Evolutionary conservation across 176 grass and related monocot species (phyloP).

Genomic region (Ananas comosus): DNA sequence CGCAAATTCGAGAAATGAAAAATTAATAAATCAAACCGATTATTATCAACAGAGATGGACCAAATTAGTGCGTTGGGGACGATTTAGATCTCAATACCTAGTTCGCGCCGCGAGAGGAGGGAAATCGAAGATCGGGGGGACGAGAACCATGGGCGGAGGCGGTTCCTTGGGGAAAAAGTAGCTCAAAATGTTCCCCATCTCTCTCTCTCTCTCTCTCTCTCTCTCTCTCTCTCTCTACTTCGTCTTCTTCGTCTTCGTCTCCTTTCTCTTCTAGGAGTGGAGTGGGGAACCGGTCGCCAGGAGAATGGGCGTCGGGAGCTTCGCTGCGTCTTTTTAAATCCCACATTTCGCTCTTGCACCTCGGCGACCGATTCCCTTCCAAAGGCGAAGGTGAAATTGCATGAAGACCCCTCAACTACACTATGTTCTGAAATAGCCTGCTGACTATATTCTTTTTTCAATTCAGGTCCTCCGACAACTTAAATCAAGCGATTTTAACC

Average conservation of each 20-base stretch:
- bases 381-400: no score
- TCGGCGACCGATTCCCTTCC: neutral
- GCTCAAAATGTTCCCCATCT: conserved; percentile 15
- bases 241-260: neutral
- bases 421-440: no score
- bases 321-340: neutral
- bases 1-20: no score
- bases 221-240: neutral
- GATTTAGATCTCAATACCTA: conserved; percentile 33
- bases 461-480: no score
- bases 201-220: neutral
- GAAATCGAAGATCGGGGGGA: conserved; percentile 95
- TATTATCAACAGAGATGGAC: neutral
- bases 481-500: no score
- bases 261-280: neutral
- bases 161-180: conserved; percentile 30
- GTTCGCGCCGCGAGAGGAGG: conserved; percentile 81
- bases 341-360: neutral
- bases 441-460: no score
- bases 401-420: no score
- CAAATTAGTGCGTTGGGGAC: neutral
- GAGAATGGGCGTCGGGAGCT: neutral
- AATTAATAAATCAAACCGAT: neutral
- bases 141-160: conserved; percentile 85
- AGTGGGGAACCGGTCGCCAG: neutral